These are phyloP conservation scores for Pleurostoma richardsiae DNA, from an alignment of 2,329 filamentous ascomycete species.

Conservation along the genomic window DNA sequence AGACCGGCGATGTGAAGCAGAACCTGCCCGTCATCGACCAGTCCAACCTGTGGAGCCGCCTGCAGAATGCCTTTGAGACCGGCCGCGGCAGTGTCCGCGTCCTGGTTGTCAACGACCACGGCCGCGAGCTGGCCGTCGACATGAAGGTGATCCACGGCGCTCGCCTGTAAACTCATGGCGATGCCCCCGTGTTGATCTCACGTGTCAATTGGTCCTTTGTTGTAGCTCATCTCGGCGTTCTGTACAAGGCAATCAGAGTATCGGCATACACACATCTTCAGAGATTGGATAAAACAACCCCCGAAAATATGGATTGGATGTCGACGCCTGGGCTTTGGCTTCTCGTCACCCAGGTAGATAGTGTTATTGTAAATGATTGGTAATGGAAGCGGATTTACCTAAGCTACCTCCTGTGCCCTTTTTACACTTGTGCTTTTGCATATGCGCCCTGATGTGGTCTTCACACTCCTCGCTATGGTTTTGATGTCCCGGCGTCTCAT, in stretches of 20 bases:
- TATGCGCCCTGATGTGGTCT: too few species aligned
- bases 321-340: too few species aligned
- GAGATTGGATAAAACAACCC: too few species aligned
- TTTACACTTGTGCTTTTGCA: too few species aligned
- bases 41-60: slow-evolving; percentile 78
- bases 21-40: slow-evolving; percentile 90
- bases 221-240: not conserved
- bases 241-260: not conserved
- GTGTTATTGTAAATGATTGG: too few species aligned
- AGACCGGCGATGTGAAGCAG: slow-evolving; percentile 98
- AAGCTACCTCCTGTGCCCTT: too few species aligned
- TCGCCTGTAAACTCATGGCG: slow-evolving; percentile 45
- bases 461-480: too few species aligned
- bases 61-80: slow-evolving; percentile 79
- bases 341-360: too few species aligned
- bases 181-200: slow-evolving; percentile 11
- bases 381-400: too few species aligned
- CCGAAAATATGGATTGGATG: too few species aligned
- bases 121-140: slow-evolving; percentile 93
- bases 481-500: too few species aligned
- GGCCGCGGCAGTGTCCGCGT: slow-evolving; percentile 92
- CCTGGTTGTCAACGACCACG: slow-evolving; percentile 90
- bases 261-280: not conserved
- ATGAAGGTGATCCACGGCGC: slow-evolving; percentile 95
- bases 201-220: slow-evolving; percentile 6